These are phyloP conservation scores for Wilhelminamyces savonicus DNA, from an alignment of 805 yeast species.

Conservation along the genomic window DNA sequence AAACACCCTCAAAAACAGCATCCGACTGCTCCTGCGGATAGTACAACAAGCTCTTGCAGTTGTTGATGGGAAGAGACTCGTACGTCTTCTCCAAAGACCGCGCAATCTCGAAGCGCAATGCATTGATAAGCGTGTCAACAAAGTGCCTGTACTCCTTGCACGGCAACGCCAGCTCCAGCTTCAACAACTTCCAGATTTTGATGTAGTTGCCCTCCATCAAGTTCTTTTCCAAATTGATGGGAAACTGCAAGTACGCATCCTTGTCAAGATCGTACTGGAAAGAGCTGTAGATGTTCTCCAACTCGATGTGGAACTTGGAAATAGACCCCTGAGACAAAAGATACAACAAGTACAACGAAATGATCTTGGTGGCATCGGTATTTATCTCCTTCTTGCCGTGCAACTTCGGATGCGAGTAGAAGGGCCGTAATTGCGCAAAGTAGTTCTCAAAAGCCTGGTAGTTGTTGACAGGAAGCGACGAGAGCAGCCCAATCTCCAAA, in stretches of 20 bases:
- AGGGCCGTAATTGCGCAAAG: constrained; percentile 70
- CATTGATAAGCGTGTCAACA: constrained; percentile 65
- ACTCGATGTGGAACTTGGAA: constrained; percentile 83
- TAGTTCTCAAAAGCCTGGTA: constrained; percentile 65
- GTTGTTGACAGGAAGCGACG: constrained; percentile 59
- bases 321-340: constrained; percentile 78
- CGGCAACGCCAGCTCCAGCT: constrained; percentile 49
- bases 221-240: constrained; percentile 86
- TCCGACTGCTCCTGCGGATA: constrained; percentile 42
- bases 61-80: constrained; percentile 66
- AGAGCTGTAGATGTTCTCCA: constrained; percentile 61
- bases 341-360: constrained; percentile 70
- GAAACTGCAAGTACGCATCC: constrained; percentile 65
- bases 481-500: constrained; percentile 82
- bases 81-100: constrained; percentile 78
- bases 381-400: constrained; percentile 33
- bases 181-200: constrained; percentile 76
- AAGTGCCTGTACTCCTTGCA: constrained; percentile 74
- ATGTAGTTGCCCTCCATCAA: constrained; percentile 96
- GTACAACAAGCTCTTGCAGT: constrained; percentile 76
- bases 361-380: constrained; percentile 50
- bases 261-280: constrained; percentile 55
- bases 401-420: constrained; percentile 46
- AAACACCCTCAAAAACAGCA: constrained; percentile 21
- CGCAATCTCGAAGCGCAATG: constrained; percentile 84